Evolutionary conservation across 257 asterid genomes (phyloP).

Genomic region (Scutellaria barbata): DNA sequence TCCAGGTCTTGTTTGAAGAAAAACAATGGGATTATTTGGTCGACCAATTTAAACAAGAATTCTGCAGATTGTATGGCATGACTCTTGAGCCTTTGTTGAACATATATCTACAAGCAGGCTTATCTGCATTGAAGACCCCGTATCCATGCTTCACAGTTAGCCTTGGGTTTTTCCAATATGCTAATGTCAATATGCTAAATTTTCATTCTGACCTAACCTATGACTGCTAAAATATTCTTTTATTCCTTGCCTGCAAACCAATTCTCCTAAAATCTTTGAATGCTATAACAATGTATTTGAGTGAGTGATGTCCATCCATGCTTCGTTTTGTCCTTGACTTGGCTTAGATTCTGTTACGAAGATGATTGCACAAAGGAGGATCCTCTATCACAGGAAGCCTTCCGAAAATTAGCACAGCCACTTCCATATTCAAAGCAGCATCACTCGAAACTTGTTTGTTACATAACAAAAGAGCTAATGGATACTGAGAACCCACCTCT

Average conservation of each 20-base stretch:
- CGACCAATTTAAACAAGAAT: conserved; percentile 96
- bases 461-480: conserved; percentile 89
- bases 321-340: conserved; percentile 59
- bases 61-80: conserved; percentile 97
- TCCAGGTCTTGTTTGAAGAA: conserved; percentile 85
- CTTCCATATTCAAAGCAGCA: conserved; percentile 98
- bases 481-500: conserved; percentile 98
- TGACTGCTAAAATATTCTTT: conserved; percentile 7
- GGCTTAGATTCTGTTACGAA: conserved; percentile 79
- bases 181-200: conserved; percentile 3
- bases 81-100: conserved; percentile 89
- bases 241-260: conserved; percentile 1
- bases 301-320: conserved; percentile 2
- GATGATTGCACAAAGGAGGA: conserved; percentile 97
- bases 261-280: conserved; percentile 19
- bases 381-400: conserved; percentile 95
- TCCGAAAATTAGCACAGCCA: conserved; percentile 83
- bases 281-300: conserved; percentile 13
- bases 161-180: not conserved
- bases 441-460: conserved; percentile 94
- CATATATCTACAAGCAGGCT: conserved; percentile 95
- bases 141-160: conserved; percentile 58
- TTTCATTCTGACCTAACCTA: not conserved
- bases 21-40: conserved; percentile 91
- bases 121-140: conserved; percentile 98